Evolutionary conservation across 805 yeast genomes (phyloP), one percentile per base, ranked within the genome.

Genomic region (Nakazawaea populi): DNA sequence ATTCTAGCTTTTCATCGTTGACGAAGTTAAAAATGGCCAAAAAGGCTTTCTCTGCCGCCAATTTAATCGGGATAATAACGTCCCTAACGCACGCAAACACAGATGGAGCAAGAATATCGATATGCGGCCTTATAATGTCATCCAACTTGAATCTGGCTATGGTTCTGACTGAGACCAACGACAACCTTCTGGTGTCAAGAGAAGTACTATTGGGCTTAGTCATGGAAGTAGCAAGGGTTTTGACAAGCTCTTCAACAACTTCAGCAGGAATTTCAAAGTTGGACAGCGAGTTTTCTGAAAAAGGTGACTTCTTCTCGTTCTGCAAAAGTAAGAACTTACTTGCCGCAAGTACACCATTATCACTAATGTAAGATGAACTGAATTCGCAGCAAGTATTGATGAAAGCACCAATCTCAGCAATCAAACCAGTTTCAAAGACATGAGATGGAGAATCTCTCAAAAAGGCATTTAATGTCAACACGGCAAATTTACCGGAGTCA

Each of bases 31-130:
- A 85, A 14, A 89, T 63, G 1, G 88, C 80, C 56, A 91, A 64
- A 65, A 78, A 90, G 0, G 95, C 90, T 70, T 89, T 89, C 65
- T 92, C 99, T 6, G 96, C 96, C 1, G 97, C 97, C 55, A 92
- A 74, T 61, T 90, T 91, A 58, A 92, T 84, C 4, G 99, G 97
- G 60, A 92, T 89, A 45, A 88, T 74, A n/a, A 83, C 76, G 61
- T 91, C 97, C 56, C 99, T 76, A 40, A 92, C 85, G 64, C 94
- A 84, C 0, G 85, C 71, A 64, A 92, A 92, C 2, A 90, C 83
- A 10, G 88, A 73, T 11, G 94, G 89, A 4, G 77, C 88, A 47
- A 92, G 59, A 0, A 67, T 54, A 56, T 82, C 82, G 55, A 79
- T 69, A 58, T 75, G 72, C 10, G 85, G 82, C 51, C 69, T 68